Base-by-base conservation (phyloP, 2,329 filamentous ascomycete species). In the Dactylellina parvicollis region DNA sequence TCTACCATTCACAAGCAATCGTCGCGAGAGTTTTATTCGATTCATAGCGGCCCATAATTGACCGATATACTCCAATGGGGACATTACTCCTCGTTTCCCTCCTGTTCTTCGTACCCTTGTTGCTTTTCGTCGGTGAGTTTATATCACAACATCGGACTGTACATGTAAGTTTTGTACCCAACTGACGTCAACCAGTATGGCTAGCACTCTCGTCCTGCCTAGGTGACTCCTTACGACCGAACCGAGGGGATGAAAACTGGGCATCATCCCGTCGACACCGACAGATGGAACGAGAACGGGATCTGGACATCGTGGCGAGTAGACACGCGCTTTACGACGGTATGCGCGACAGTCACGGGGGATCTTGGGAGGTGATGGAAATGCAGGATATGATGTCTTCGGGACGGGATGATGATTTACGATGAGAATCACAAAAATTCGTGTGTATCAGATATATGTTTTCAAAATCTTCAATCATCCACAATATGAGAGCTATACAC, bases 121-220 rank as follows among this genome's bases (percentile, higher is more conserved):
- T 77, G 18, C 46, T 79, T 7, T 77, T 79, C 46, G 56, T 79
- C 59, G 78, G 78, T 75, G 78, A 75, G 69, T 74, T 12, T 30
- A 22, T 38, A n/a, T n/a, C n/a, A n/a, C n/a, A n/a, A n/a, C n/a
- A n/a, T n/a, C n/a, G n/a, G n/a, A n/a, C n/a, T n/a, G n/a, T n/a
- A n/a, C n/a, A n/a, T n/a, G n/a, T n/a, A n/a, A n/a, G n/a, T n/a
- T n/a, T n/a, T n/a, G n/a, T n/a, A n/a, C n/a, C n/a, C n/a, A n/a
- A n/a, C 34, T 38, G 16, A 38, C 34, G 34, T 7, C 34, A 60
- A 42, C n/a, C 14, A 79, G 79, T 77, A 42, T 80, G 79, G 78
- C 65, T 80, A 10, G 77, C 79, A 28, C 52, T 80, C n/a, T 79
- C 79, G 20, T 80, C 79, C 8, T 80, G 79, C 57, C 74, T 80